Percentiles rank a stretch among this genome's conserved stretches.
Evolutionary conservation across 805 yeast species (phyloP).

Genomic region (Brettanomyces sp.): DNA sequence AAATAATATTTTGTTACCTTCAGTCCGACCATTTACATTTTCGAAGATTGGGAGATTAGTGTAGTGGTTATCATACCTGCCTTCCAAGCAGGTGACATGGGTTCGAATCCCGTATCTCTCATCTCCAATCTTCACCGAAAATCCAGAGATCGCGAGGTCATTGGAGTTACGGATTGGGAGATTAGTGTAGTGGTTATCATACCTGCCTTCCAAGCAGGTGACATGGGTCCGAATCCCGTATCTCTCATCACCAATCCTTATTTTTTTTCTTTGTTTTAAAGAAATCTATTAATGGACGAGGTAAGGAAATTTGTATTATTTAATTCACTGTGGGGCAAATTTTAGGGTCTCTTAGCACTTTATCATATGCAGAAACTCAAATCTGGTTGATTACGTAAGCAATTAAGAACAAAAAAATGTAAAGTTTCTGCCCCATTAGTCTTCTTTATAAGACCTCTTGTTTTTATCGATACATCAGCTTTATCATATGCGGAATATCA

Average conservation of each 20-base stretch:
- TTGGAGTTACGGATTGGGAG: constrained; percentile 35
- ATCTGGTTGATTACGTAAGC: no score
- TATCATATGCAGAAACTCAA: no score
- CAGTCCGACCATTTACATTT: neutral
- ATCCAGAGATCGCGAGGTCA: neutral
- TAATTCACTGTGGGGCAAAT: no score
- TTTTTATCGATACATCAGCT: no score
- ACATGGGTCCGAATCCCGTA: constrained; percentile 93
- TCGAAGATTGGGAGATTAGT: constrained; percentile 59
- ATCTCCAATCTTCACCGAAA: constrained; percentile 11
- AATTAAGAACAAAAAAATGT: no score
- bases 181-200: constrained; percentile 91
- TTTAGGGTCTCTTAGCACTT: no score
- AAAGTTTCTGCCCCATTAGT: no score
- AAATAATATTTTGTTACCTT: no score
- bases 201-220: constrained; percentile 91
- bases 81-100: constrained; percentile 93
- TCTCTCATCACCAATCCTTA: constrained; percentile 40
- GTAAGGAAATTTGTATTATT: no score
- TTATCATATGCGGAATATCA: no score
- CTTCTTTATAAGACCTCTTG: no score
- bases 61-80: constrained; percentile 89
- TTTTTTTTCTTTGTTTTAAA: neutral
- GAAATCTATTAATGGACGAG: no score
- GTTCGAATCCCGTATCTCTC: constrained; percentile 92